Base-by-base conservation (phyloP, 148 eudicot species). In the Rhododendron williamsianum region DNA sequence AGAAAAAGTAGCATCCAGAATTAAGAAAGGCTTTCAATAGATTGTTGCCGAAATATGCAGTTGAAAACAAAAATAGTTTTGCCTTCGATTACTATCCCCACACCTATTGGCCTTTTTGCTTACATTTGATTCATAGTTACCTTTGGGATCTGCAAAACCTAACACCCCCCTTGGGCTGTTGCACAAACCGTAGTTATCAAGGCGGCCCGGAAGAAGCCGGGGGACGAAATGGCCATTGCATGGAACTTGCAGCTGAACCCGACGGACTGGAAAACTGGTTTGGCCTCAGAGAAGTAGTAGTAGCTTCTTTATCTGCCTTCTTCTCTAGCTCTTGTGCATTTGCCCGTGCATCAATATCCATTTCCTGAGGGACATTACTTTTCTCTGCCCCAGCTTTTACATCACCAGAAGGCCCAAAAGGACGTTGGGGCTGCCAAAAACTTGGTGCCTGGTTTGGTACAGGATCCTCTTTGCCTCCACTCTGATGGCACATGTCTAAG, bases 351-450 rank as follows among this genome's bases (percentile, higher is more conserved):
- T 89, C 93, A 81, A 90, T 87, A 19, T 89, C 91, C 89, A 91
- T 90, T 67, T 91, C 91, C 77, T 92, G 91, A 45, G 63, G 80
- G 13, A 69, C 84, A 85, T 23, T 87, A 78, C 69, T 89, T 78
- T 84, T 89, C 82, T 91, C 93, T 71, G 6, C 74, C 74, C 88
- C 84, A 21, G 78, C 67, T 23, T 69, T 83, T 83, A 81, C 90
- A 18, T 54, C 72, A 82, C 74, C 82, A 77, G 79, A 87, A 80
- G 58, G 76, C 76, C 89, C 91, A 83, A 85, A 87, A 3, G 93
- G 88, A 82, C 63, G 82, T 82, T 89, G 92, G 19, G 90, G 51
- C 88, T 87, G 91, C 97, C 94, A 93, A 77, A 90, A 89, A 51
- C 86, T 71, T 65, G 89, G 83, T 77, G 85, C 38, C 73, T 81